Conservation (phyloP, 2,329 filamentous ascomycete genomes). For the Colletotrichum sojae region DNA sequence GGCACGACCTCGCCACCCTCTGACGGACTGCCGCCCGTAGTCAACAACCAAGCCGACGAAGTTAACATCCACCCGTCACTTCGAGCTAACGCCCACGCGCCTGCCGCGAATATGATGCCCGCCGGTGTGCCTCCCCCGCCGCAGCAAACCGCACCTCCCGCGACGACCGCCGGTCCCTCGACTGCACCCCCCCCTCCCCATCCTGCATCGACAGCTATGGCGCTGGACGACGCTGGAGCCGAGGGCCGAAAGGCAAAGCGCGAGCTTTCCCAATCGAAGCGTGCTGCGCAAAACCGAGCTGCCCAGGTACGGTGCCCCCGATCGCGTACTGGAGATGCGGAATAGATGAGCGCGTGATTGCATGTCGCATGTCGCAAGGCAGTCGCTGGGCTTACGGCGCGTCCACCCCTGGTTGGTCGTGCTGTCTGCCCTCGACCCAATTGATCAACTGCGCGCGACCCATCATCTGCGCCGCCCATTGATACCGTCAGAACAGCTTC, state of each 20-base stretch:
- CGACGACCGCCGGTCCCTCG: constrained; percentile 42
- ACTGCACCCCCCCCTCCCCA: constrained; percentile 46
- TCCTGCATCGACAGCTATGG: constrained; percentile 46
- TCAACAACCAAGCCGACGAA: constrained; percentile 55
- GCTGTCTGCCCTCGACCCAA: constrained; percentile 28
- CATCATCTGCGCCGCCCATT: background rate
- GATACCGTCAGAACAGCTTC: background rate
- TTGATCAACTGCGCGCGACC: constrained; percentile 7
- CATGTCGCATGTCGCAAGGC: constrained; percentile 6
- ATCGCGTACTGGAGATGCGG: background rate
- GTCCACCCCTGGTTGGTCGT: constrained; percentile 21
- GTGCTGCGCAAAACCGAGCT: constrained; percentile 95
- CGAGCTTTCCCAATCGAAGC: constrained; percentile 94
- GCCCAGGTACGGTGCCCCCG: constrained; percentile 78
- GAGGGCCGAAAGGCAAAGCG: constrained; percentile 85
- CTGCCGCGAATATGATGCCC: constrained; percentile 52
- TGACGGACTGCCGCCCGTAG: constrained; percentile 52
- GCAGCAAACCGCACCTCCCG: constrained; percentile 32
- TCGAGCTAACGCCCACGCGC: constrained; percentile 50
- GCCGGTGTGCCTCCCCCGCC: constrained; percentile 43
- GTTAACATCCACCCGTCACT: constrained; percentile 65
- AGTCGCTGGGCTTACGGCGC: constrained; percentile 9
- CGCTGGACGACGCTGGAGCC: constrained; percentile 53
- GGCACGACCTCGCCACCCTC: constrained; percentile 51
- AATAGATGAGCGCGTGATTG: constrained; percentile 22